A percentile compares a stretch with the other conserved stretches of the same genome.
Evolutionary conservation across 2,329 filamentous ascomycete species (phyloP).

Genomic region (Colletotrichum sp.): DNA sequence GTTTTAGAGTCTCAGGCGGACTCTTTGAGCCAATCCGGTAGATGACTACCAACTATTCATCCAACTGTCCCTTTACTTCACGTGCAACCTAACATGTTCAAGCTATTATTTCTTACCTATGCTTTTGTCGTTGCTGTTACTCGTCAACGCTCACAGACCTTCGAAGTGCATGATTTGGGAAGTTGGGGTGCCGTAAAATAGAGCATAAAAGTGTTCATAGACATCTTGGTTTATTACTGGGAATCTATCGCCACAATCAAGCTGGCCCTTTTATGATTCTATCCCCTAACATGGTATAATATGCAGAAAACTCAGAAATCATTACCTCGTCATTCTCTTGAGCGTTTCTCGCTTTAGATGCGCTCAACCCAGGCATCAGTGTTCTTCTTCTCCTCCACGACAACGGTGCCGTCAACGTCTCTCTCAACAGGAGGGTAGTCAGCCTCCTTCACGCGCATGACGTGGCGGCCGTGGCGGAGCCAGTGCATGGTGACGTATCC

Average conservation of each 20-base stretch:
- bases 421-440: constrained; percentile 20
- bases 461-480: constrained; percentile 32
- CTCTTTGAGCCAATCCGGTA: not conserved
- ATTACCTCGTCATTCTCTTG: not conserved
- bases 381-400: constrained; percentile 1
- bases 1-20: not conserved
- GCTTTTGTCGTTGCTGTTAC: not conserved
- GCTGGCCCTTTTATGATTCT: not conserved
- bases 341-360: not conserved
- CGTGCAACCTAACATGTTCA: rapidly evolving
- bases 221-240: not conserved
- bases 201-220: not conserved
- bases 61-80: not conserved
- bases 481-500: constrained; percentile 34
- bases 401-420: not conserved
- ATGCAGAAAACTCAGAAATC: not conserved
- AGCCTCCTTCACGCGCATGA: constrained; percentile 35
- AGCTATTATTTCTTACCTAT: rapidly evolving
- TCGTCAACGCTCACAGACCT: not conserved
- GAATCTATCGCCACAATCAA: not conserved
- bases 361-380: constrained; percentile 1
- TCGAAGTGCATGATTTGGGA: not conserved
- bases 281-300: not conserved
- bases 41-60: not conserved
- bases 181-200: not conserved